Conservation (phyloP, 306 rosid species). For the Cucumis hystrix region DNA sequence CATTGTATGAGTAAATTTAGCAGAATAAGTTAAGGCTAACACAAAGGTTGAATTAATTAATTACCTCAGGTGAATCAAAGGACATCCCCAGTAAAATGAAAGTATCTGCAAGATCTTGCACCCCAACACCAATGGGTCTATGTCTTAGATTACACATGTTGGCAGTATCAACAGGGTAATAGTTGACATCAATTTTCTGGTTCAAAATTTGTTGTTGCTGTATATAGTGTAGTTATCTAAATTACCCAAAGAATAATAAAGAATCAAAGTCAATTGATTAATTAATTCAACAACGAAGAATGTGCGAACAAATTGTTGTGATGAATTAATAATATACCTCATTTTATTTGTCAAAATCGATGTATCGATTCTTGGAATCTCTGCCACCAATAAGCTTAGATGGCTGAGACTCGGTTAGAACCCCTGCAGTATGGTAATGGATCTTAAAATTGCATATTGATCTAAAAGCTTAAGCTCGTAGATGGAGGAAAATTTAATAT, state of each 20-base stretch:
- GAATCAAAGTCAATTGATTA: not conserved
- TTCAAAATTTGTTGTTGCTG: constrained; percentile 63
- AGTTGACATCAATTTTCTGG: constrained; percentile 77
- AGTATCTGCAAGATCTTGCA: constrained; percentile 97
- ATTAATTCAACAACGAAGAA: not conserved
- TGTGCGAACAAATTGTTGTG: not conserved
- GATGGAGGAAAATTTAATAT: too few species aligned
- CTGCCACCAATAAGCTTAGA: constrained; percentile 89
- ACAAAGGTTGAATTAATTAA: not conserved
- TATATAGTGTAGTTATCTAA: constrained; percentile 44
- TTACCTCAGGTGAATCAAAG: constrained; percentile 92
- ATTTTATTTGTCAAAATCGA: constrained; percentile 80
- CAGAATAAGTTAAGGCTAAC: not conserved
- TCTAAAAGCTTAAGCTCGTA: too few species aligned
- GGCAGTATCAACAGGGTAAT: constrained; percentile 84
- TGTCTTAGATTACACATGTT: constrained; percentile 65
- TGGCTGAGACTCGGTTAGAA: constrained; percentile 75
- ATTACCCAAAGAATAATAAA: not conserved
- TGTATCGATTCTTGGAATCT: constrained; percentile 54
- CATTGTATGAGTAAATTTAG: not conserved
- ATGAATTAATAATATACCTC: constrained; percentile 35
- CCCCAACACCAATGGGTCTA: constrained; percentile 94
- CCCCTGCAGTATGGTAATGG: constrained; percentile 31
- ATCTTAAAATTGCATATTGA: not conserved
- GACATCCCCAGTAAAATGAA: constrained; percentile 87